A percentile compares a stretch with the other conserved stretches of the same genome.
Conservation (phyloP, 2,329 filamentous ascomycete species). For the Paecilomyces dactylethromorphus region DNA sequence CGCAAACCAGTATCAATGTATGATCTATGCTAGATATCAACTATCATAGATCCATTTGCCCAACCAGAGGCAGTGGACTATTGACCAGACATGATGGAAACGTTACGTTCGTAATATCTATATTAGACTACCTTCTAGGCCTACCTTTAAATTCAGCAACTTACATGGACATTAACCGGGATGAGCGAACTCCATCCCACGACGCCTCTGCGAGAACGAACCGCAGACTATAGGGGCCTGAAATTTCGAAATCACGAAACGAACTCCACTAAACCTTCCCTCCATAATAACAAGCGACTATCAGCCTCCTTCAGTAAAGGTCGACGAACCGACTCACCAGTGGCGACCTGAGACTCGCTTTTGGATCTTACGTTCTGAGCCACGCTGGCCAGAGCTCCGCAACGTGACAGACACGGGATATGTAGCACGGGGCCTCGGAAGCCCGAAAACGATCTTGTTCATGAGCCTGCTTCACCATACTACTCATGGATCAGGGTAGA, state of each 20-base stretch:
- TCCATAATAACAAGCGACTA: slow-evolving; percentile 2
- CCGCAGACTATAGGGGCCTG: not conserved
- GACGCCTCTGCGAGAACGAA: not conserved
- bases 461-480: slow-evolving; percentile 18
- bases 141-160: not conserved
- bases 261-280: not conserved
- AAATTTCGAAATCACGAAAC: not conserved
- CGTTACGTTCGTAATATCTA: not conserved
- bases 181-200: not conserved
- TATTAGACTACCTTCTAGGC: not conserved
- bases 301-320: slow-evolving; percentile 13
- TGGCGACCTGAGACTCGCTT: slow-evolving; percentile 2
- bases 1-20: no score
- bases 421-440: not conserved
- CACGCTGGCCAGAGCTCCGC: not conserved
- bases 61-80: no score
- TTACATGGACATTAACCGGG: not conserved
- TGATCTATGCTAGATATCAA: no score
- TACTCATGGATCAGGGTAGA: slow-evolving; percentile 29
- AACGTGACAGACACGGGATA: not conserved
- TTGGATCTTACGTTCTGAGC: not conserved
- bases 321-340: slow-evolving; percentile 21
- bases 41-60: no score
- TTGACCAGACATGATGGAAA: no score
- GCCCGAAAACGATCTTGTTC: slow-evolving; percentile 1